Evolutionary conservation across 257 asterid genomes (phyloP).

Genomic region (Penstemon newberryi): DNA sequence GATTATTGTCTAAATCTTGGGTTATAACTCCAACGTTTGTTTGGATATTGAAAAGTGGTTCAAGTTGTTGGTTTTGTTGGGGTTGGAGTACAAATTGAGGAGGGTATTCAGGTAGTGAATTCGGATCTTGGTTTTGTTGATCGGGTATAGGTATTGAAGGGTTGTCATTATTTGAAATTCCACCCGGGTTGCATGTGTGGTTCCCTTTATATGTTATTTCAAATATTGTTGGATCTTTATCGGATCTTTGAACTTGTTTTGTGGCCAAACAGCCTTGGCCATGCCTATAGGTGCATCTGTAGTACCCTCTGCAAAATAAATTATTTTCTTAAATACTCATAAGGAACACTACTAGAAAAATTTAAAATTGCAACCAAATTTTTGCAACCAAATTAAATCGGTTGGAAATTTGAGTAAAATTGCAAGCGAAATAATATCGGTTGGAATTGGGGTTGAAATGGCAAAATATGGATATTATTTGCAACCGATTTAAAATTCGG

Average conservation of each 20-base stretch:
- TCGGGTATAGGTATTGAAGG: too few relatives aligned
- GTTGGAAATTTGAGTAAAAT: too few relatives aligned
- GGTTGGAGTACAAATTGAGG: neutral
- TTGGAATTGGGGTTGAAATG: too few relatives aligned
- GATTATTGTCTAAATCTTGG: neutral
- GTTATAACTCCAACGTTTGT: neutral
- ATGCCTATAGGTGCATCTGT: slow-evolving; percentile 41
- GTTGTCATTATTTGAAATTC: neutral
- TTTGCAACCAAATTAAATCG: too few relatives aligned
- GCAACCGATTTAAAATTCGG: too few relatives aligned
- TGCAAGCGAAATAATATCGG: too few relatives aligned
- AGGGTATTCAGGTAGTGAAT: neutral
- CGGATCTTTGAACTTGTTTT: slow-evolving; percentile 45
- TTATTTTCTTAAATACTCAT: too few relatives aligned
- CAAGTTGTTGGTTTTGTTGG: neutral
- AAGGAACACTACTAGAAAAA: too few relatives aligned
- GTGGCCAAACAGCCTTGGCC: slow-evolving; percentile 42
- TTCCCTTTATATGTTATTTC: slow-evolving; percentile 36
- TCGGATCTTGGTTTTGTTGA: neutral
- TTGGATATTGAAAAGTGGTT: neutral
- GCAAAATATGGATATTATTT: too few relatives aligned
- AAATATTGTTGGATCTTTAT: slow-evolving; percentile 36
- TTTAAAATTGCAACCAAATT: too few relatives aligned
- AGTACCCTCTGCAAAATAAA: slow-evolving; percentile 37
- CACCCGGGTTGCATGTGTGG: slow-evolving; percentile 39